Percentiles rank a stretch among this genome's conserved stretches.
These are phyloP conservation scores for Aspergillus uvarum DNA, from an alignment of 2,329 filamentous ascomycete species.

Conservation along the genomic window DNA sequence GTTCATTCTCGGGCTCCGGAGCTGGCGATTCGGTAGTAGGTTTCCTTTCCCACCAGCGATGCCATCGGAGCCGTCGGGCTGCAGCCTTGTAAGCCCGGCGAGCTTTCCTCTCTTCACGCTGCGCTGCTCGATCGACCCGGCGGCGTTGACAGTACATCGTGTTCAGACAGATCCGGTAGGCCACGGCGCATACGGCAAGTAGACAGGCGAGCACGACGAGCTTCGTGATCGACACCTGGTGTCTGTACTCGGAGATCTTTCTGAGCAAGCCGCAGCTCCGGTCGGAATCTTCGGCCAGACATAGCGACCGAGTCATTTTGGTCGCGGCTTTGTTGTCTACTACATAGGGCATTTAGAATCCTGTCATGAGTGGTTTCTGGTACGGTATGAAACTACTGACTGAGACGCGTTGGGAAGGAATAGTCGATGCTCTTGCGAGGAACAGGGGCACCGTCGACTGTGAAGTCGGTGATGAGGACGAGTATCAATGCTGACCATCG, in stretches of 20 bases:
- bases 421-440: neutral
- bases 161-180: conserved; percentile 47
- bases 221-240: conserved; percentile 29
- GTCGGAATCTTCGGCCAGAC: neutral
- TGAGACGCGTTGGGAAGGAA: neutral
- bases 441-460: neutral
- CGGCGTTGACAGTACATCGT: conserved; percentile 46
- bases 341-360: neutral
- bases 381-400: neutral
- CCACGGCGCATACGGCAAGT: conserved; percentile 32
- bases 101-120: conserved; percentile 55
- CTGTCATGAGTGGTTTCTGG: neutral
- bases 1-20: conserved; percentile 29
- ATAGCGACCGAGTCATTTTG: neutral
- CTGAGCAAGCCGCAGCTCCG: neutral
- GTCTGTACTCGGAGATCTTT: conserved; percentile 1
- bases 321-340: neutral
- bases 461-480: neutral
- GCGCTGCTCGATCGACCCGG: conserved; percentile 54
- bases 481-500: conserved; percentile 2
- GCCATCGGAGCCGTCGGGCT: conserved; percentile 52
- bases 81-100: conserved; percentile 54
- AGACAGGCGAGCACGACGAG: conserved; percentile 47
- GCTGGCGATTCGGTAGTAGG: conserved; percentile 31
- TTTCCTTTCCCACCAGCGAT: conserved; percentile 50